Conservation (phyloP, 2,329 filamentous ascomycete genomes). For the Chaetomiaceae sp. region DNA sequence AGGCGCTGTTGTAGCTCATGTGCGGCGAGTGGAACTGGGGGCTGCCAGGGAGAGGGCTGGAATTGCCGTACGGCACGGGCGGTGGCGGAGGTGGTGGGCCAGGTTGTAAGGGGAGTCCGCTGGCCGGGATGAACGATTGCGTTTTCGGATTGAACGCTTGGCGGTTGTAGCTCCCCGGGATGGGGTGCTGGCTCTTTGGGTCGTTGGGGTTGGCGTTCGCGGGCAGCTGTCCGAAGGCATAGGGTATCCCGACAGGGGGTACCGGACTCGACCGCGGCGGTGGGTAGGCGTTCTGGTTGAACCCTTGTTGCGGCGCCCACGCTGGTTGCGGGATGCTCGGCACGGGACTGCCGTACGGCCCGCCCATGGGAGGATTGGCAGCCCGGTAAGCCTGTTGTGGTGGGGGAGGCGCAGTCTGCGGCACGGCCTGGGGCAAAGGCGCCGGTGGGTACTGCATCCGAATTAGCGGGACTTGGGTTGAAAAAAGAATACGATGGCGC, state of each 20-base stretch:
- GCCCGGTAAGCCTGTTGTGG: constrained; percentile 30
- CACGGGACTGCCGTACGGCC: constrained; percentile 31
- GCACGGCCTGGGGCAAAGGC: constrained; percentile 23
- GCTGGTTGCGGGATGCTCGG: constrained; percentile 30
- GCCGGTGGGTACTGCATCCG: constrained; percentile 32
- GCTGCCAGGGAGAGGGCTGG: constrained; percentile 46
- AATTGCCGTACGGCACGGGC: constrained; percentile 41
- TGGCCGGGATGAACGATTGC: constrained; percentile 77
- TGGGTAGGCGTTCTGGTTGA: constrained; percentile 27
- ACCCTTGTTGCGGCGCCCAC: constrained; percentile 32
- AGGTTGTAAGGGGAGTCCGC: constrained; percentile 41
- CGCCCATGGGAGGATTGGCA: constrained; percentile 30
- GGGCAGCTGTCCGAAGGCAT: constrained; percentile 74
- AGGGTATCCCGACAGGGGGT: constrained; percentile 43
- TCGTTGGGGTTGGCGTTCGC: constrained; percentile 63
- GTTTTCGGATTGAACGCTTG: constrained; percentile 92
- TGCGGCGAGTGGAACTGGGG: constrained; percentile 49
- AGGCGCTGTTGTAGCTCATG: constrained; percentile 44
- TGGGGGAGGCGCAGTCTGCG: constrained; percentile 18
- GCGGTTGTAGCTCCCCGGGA: constrained; percentile 72
- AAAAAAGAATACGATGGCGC: no score
- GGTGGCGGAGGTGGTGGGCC: constrained; percentile 33
- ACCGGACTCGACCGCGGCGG: constrained; percentile 23
- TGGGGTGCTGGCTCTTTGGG: constrained; percentile 70
- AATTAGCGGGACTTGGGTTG: constrained; percentile 7